Evolutionary conservation across 2,329 filamentous ascomycete genomes (phyloP), one percentile per base, ranked within the genome.

Genomic region (Exophiala alcalophila): DNA sequence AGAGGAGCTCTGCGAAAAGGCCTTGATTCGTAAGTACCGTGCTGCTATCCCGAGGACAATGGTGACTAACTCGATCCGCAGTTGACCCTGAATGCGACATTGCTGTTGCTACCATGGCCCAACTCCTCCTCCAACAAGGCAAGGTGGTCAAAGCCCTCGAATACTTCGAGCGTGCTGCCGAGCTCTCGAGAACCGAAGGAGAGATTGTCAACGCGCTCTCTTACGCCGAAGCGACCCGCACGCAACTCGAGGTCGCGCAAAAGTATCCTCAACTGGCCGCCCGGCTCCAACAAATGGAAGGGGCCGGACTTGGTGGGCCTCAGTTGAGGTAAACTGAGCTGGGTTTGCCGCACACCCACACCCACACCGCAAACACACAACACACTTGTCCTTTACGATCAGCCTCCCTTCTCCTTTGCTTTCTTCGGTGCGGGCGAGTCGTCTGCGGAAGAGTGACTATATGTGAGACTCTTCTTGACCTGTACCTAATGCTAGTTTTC

Each of bases 1-100:
- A 2, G 90, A 98, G 74, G 87, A 92, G 69, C 77, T 98, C 38
- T 98, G 92, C 76, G 83, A 96, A 69, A 96, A 95, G 76, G 92
- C 92, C 20, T 75, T 98, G 36, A 95, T 96, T 61, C 94, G 89
- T 95, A 77, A 74, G 86, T 76, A 34, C 10, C 25, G 30, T 42
- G 10, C 7, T 8, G 7, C 27, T 14, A 6, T 30, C 12, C 12
- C 16, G 6, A 8, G 12, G 11, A 14, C 33, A 5, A 33, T 61
- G 74, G 54, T 4, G 40, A 11, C 27, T 56, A 41, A 62, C 45
- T 24, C 27, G 12, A n/a, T n/a, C 23, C 41, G 7, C 57, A 95
- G 90, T 98, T 64, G 92, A 98, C 61, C 92, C 92, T 18, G 92
- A 98, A 66, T 98, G 92, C 64, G 92, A 98, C 61, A 98, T 98